Percentiles rank a stretch among this genome's conserved stretches.
Conservation (phyloP, 2,329 filamentous ascomycete species). For the Aspergillus brasiliensis region DNA sequence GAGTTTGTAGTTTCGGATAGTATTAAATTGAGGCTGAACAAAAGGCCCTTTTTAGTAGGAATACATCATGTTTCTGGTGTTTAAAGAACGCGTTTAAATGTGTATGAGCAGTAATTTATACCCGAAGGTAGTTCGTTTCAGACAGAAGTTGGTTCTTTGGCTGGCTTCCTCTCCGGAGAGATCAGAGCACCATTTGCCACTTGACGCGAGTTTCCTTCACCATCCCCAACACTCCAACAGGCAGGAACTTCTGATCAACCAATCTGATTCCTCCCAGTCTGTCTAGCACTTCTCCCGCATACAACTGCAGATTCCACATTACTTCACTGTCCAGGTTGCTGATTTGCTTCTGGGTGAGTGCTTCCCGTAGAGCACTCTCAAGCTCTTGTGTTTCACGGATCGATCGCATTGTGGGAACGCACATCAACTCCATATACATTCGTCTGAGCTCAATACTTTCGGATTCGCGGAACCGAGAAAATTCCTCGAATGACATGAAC, state of each 20-base stretch:
- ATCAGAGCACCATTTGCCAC: slow-evolving; percentile 46
- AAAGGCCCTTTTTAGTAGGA: no score
- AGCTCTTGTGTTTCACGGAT: slow-evolving; percentile 28
- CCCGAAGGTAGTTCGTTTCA: no score
- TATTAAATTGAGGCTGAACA: no score
- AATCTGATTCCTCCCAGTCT: slow-evolving; percentile 41
- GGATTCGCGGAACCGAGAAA: slow-evolving; percentile 33
- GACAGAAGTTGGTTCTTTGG: no score
- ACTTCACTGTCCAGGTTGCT: slow-evolving; percentile 11
- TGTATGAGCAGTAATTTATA: no score
- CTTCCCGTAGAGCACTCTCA: slow-evolving; percentile 17
- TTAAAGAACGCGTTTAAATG: no score
- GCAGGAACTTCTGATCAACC: slow-evolving; percentile 44
- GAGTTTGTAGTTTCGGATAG: no score
- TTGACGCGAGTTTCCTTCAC: slow-evolving; percentile 45
- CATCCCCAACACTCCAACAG: slow-evolving; percentile 42
- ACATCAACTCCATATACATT: slow-evolving; percentile 30
- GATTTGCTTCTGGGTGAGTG: not conserved
- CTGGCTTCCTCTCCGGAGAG: no score
- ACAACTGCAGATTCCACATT: slow-evolving; percentile 41
- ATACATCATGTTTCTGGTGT: no score
- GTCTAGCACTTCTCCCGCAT: slow-evolving; percentile 36
- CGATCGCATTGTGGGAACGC: slow-evolving; percentile 19
- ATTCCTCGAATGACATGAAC: slow-evolving; percentile 44
- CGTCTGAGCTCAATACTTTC: slow-evolving; percentile 15